Percentiles rank a stretch among this genome's conserved stretches.
These are phyloP conservation scores for Nannochloropsis oceanica DNA, from an alignment of 108 stramenopile species.

Conservation along the genomic window DNA sequence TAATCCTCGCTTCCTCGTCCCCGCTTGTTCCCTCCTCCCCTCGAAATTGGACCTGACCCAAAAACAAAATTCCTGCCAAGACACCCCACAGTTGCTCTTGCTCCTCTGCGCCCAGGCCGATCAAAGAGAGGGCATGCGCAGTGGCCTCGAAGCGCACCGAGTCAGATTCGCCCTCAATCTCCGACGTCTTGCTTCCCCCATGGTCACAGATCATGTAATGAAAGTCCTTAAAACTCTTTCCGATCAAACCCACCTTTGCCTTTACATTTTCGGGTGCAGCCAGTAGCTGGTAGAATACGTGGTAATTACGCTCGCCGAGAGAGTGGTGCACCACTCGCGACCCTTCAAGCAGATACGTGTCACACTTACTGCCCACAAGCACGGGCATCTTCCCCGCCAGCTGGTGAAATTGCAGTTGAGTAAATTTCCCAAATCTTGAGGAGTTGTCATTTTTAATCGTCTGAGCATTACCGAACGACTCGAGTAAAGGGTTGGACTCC, in stretches of 20 bases:
- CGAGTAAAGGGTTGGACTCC: slow-evolving; percentile 41
- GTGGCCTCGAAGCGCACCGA: not conserved
- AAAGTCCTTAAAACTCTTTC: slow-evolving; percentile 2
- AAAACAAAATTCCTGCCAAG: slow-evolving; percentile 17
- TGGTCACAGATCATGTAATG: slow-evolving; percentile 6
- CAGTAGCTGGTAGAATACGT: slow-evolving; percentile 49
- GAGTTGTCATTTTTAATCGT: slow-evolving; percentile 41
- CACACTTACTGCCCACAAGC: slow-evolving; percentile 3
- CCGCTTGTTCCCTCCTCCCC: not conserved
- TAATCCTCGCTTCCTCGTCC: not conserved
- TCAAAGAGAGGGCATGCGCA: slow-evolving; percentile 1
- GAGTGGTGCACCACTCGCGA: slow-evolving; percentile 33
- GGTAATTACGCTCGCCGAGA: slow-evolving; percentile 44
- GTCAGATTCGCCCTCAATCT: slow-evolving; percentile 13
- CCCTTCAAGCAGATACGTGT: slow-evolving; percentile 48
- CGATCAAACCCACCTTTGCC: not conserved
- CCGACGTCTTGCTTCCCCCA: not conserved
- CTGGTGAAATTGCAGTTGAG: slow-evolving; percentile 37
- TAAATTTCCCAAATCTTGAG: slow-evolving; percentile 48
- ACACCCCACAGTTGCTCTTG: not conserved
- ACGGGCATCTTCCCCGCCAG: not conserved
- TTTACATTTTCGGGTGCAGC: slow-evolving; percentile 10
- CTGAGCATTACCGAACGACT: slow-evolving; percentile 47
- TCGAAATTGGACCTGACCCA: slow-evolving; percentile 6
- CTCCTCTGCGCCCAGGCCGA: slow-evolving; percentile 18